A percentile compares a stretch with the other conserved stretches of the same genome.
Conservation (phyloP, 2,329 filamentous ascomycete species). For the Aspergillus sp. region DNA sequence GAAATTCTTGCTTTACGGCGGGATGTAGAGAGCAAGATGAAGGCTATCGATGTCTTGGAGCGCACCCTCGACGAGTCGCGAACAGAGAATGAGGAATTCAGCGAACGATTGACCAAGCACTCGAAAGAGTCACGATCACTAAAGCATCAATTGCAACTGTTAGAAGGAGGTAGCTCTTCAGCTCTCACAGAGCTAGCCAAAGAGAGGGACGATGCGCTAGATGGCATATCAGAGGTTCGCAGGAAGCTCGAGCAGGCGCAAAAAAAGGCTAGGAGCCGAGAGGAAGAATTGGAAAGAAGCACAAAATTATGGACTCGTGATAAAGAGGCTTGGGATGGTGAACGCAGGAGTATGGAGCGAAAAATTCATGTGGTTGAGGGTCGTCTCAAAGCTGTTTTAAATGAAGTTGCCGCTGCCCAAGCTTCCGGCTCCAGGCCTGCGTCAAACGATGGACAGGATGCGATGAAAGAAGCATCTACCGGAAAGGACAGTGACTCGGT, state of each 20-base stretch:
- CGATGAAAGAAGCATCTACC: conserved; percentile 57
- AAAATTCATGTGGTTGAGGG: conserved; percentile 88
- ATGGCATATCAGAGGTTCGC: conserved; percentile 68
- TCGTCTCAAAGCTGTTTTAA: conserved; percentile 77
- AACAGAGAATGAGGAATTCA: conserved; percentile 72
- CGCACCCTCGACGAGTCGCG: conserved; percentile 67
- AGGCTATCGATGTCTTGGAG: conserved; percentile 83
- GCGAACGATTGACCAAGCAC: conserved; percentile 60
- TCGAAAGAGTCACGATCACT: conserved; percentile 76
- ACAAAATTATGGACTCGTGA: conserved; percentile 82
- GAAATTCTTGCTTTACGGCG: conserved; percentile 85
- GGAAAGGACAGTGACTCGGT: conserved; percentile 64
- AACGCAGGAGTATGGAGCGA: conserved; percentile 77
- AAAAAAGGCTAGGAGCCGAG: conserved; percentile 73
- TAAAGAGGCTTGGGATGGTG: conserved; percentile 79
- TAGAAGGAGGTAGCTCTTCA: conserved; percentile 85
- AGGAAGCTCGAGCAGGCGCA: conserved; percentile 75
- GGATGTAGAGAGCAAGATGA: conserved; percentile 87
- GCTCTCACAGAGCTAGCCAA: conserved; percentile 79
- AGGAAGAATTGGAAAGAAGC: conserved; percentile 77
- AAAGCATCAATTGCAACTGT: conserved; percentile 79
- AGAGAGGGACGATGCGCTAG: conserved; percentile 82
- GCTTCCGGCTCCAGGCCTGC: conserved; percentile 33
- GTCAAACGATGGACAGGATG: conserved; percentile 62
- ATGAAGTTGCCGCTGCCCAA: conserved; percentile 65